Evolutionary conservation across 148 eudicot genomes (phyloP).

Genomic region (Nyssa sinensis): DNA sequence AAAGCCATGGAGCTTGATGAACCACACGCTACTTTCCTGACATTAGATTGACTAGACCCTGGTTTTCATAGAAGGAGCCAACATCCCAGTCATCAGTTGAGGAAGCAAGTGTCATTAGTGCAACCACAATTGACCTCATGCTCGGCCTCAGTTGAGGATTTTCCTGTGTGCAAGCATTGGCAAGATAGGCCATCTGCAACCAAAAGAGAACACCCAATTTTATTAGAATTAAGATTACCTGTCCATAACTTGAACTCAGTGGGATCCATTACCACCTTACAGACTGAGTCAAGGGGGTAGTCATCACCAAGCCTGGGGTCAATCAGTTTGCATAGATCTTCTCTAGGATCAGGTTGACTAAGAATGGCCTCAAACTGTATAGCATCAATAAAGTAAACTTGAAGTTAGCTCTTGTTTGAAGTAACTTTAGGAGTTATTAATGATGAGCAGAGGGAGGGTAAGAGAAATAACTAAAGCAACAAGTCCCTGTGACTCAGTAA

Average conservation of each 20-base stretch:
- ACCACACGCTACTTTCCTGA: constrained; percentile 44
- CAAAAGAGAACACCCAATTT: not conserved
- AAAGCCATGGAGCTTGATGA: not conserved
- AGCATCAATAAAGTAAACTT: not conserved
- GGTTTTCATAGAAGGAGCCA: constrained; percentile 50
- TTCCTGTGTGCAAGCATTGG: constrained; percentile 69
- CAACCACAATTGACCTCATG: constrained; percentile 82
- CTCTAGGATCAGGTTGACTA: constrained; percentile 46
- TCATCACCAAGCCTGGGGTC: constrained; percentile 72
- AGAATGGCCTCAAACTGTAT: constrained; percentile 63
- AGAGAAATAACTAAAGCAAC: constrained; percentile 50
- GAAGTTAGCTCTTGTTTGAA: not conserved
- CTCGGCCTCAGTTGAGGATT: constrained; percentile 80
- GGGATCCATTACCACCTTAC: constrained; percentile 45
- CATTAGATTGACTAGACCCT: constrained; percentile 44
- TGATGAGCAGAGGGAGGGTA: not conserved
- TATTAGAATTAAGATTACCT: not conserved
- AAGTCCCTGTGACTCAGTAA: constrained; percentile 49
- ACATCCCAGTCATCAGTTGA: constrained; percentile 56
- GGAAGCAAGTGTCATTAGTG: constrained; percentile 59
- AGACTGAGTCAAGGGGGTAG: constrained; percentile 58
- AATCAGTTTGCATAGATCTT: constrained; percentile 46
- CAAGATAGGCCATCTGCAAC: constrained; percentile 69
- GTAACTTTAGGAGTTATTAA: not conserved
- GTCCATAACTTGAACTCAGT: not conserved